Conservation (phyloP, 352 stramenopile species). For the Phytophthora idaei region DNA sequence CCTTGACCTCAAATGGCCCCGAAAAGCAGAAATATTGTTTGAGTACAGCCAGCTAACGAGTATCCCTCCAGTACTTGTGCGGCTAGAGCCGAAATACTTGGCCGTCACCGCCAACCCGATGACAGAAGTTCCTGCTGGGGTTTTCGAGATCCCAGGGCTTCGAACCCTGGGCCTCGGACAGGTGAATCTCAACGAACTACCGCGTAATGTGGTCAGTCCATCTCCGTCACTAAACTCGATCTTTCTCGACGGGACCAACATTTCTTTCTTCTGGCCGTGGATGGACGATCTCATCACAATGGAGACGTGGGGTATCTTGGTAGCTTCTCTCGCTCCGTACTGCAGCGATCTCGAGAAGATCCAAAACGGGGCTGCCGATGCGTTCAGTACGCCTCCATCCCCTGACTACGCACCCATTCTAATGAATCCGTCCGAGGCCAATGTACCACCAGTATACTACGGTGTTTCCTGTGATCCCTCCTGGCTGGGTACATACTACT, state of each 20-base stretch:
- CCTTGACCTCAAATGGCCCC: slow-evolving; percentile 41
- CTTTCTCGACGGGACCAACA: not conserved
- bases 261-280: slow-evolving; percentile 12
- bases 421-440: slow-evolving; percentile 11
- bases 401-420: slow-evolving; percentile 13
- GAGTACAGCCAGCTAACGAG: slow-evolving; percentile 24
- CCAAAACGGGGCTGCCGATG: not conserved
- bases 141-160: slow-evolving; percentile 21
- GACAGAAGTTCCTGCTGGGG: slow-evolving; percentile 11
- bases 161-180: slow-evolving; percentile 12
- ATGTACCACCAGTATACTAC: slow-evolving; percentile 1
- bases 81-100: slow-evolving; percentile 23
- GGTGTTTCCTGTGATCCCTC: not conserved
- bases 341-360: slow-evolving; percentile 16
- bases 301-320: not conserved
- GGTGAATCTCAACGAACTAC: slow-evolving; percentile 20
- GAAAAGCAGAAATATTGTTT: slow-evolving; percentile 14
- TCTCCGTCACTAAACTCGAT: slow-evolving; percentile 1
- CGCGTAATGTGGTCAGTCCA: slow-evolving; percentile 15
- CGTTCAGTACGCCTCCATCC: not conserved
- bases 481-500: not conserved
- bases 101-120: slow-evolving; percentile 32
- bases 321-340: slow-evolving; percentile 7
- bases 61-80: slow-evolving; percentile 17
- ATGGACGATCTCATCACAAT: slow-evolving; percentile 6